Evolutionary conservation across 2,329 filamentous ascomycete species (phyloP), one percentile per base, ranked within the genome.

Genomic region (Pseudogymnoascus sp.): DNA sequence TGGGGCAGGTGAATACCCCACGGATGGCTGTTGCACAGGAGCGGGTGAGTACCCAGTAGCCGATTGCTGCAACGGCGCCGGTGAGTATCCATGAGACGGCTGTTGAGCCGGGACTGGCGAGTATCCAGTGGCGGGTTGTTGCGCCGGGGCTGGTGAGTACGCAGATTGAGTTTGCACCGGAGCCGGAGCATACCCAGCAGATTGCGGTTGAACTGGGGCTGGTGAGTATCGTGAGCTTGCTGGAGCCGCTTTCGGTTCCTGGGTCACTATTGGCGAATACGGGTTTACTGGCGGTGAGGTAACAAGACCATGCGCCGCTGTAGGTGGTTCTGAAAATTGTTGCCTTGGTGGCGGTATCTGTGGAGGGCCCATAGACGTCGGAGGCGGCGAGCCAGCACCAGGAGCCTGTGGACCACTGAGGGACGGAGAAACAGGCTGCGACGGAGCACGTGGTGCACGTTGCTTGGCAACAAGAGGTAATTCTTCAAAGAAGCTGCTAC

Each of bases 401-500:
- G 58, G 67, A 63, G 62, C 59, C 42, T 69, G 65, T 12, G 70
- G 65, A 38, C 68, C 65, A 42, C 63, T 10, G 63, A 64, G 17
- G 65, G 67, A 7, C 67, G 68, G 15, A 51, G 63, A 12, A 65
- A 55, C 36, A 65, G 66, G 55, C 70, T 63, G 39, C 69, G 70
- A 15, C 62, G 51, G 71, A 68, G 68, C 68, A 64, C 84, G 80
- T 1, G 84, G 82, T 25, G 80, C 79, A 15, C 85, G 83, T 27
- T 87, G 81, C 70, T 81, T 87, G 3, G 82, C 74, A 1, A 81
- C 74, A 60, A 88, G 74, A 1, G 90, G 90, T 21, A 93, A 78
- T 61, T 93, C 90, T 73, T 92, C 90, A 67, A 92, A 93, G 72
- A 93, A 93, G 67, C 81, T 85, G 13, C 48, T 55, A 38, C 79